Percentiles rank a stretch among this genome's conserved stretches.
Evolutionary conservation across 805 yeast species (phyloP).

Genomic region (Isabelozyma pseudorhagii): DNA sequence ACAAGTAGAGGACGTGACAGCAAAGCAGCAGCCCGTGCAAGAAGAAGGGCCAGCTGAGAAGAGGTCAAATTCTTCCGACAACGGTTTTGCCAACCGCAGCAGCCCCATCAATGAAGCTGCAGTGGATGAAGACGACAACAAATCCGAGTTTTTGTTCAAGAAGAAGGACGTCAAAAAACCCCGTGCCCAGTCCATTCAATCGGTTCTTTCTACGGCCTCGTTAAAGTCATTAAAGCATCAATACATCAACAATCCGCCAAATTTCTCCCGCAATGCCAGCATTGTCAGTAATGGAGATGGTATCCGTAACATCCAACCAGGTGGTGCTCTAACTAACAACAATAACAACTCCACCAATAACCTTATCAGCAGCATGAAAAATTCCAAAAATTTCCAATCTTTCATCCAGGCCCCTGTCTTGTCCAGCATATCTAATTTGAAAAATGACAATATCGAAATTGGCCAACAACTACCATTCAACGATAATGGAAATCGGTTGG

Average conservation of each 20-base stretch:
- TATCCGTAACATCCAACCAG: not conserved
- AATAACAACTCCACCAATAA: slow-evolving; percentile 20
- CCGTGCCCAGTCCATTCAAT: slow-evolving; percentile 42
- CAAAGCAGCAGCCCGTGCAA: no score
- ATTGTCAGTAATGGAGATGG: slow-evolving; percentile 1
- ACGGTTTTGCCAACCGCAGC: not conserved
- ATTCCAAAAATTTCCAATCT: slow-evolving; percentile 37
- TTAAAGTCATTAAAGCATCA: slow-evolving; percentile 36
- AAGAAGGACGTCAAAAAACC: slow-evolving; percentile 35
- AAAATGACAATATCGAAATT: slow-evolving; percentile 33
- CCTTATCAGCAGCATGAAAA: slow-evolving; percentile 3
- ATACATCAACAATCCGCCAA: slow-evolving; percentile 1
- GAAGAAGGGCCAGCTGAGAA: not conserved
- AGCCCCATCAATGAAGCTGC: slow-evolving; percentile 5
- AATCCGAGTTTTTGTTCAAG: slow-evolving; percentile 27
- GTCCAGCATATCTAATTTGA: slow-evolving; percentile 32
- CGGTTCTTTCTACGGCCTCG: slow-evolving; percentile 43
- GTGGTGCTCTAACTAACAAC: slow-evolving; percentile 10
- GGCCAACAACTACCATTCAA: slow-evolving; percentile 41
- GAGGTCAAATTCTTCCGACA: not conserved
- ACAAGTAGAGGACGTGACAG: no score
- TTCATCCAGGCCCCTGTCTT: slow-evolving; percentile 46
- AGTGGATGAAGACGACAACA: slow-evolving; percentile 4
- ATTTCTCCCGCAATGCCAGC: slow-evolving; percentile 5
- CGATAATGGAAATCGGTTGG: slow-evolving; percentile 6